Percentiles rank a stretch among this genome's conserved stretches.
Evolutionary conservation across 2,329 filamentous ascomycete genomes (phyloP).

Genomic region (Aspergillus sp.): DNA sequence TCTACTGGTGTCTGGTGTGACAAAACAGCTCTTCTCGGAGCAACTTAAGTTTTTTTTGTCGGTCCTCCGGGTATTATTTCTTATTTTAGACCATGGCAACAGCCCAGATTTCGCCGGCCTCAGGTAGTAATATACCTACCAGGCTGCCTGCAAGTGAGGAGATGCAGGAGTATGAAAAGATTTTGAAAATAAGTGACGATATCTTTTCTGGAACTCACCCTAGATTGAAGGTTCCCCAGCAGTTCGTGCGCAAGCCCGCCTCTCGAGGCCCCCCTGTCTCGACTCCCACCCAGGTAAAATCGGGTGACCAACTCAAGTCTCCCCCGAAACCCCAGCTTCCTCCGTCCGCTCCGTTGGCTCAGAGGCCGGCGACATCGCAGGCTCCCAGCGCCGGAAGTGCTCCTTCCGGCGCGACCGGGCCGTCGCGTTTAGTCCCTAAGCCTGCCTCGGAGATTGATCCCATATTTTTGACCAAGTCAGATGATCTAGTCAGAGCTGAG

Average conservation of each 20-base stretch:
- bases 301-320: constrained; percentile 21
- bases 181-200: constrained; percentile 77
- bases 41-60: background rate
- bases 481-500: constrained; percentile 80
- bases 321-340: constrained; percentile 19
- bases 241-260: constrained; percentile 50
- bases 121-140: constrained; percentile 27
- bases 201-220: constrained; percentile 72
- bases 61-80: constrained; percentile 6
- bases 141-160: constrained; percentile 52
- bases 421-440: constrained; percentile 46
- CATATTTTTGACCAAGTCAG: constrained; percentile 81
- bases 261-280: constrained; percentile 35
- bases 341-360: constrained; percentile 20
- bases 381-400: constrained; percentile 22
- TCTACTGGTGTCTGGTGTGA: background rate
- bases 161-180: constrained; percentile 72
- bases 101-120: constrained; percentile 34
- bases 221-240: constrained; percentile 59
- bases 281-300: constrained; percentile 33
- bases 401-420: constrained; percentile 25
- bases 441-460: constrained; percentile 73
- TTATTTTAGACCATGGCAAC: constrained; percentile 33
- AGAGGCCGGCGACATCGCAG: constrained; percentile 24
- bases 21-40: background rate